These are phyloP conservation scores for Colletotrichum destructivum DNA, from an alignment of 2,329 filamentous ascomycete species.

Conservation along the genomic window DNA sequence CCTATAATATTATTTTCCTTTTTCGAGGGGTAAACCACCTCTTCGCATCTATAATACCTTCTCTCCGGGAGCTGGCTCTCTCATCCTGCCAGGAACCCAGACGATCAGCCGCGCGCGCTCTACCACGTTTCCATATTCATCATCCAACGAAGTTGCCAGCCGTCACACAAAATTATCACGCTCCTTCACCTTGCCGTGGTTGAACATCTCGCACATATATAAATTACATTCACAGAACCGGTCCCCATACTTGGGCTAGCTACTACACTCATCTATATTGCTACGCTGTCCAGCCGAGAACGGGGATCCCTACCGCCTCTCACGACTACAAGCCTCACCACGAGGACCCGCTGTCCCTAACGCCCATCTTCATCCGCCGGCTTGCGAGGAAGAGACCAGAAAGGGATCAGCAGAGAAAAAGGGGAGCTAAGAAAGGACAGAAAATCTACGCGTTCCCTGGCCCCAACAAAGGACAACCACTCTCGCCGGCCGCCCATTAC, in stretches of 20 bases:
- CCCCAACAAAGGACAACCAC: conserved; percentile 32
- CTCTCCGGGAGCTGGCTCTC: conserved; percentile 68
- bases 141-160: conserved; percentile 60
- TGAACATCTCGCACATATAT: conserved; percentile 43
- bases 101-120: conserved; percentile 55
- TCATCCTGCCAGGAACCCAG: conserved; percentile 59
- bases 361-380: conserved; percentile 46
- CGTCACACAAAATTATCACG: conserved; percentile 57
- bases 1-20: conserved; percentile 48
- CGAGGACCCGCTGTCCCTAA: conserved; percentile 57
- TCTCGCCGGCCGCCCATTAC: conserved; percentile 44
- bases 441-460: conserved; percentile 56
- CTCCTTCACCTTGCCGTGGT: conserved; percentile 53
- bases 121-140: conserved; percentile 44
- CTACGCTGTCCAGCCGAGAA: conserved; percentile 22
- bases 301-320: conserved; percentile 47
- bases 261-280: background rate
- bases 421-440: conserved; percentile 30
- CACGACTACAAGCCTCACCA: conserved; percentile 52
- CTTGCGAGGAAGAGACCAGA: conserved; percentile 15
- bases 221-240: conserved; percentile 19
- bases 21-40: conserved; percentile 53
- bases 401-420: conserved; percentile 22
- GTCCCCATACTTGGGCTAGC: conserved; percentile 1
- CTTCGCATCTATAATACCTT: conserved; percentile 58